phyloP scores from a whole-genome alignment of 495 filamentous ascomycete species.

The Hypoxylon cercidicola region DNA sequence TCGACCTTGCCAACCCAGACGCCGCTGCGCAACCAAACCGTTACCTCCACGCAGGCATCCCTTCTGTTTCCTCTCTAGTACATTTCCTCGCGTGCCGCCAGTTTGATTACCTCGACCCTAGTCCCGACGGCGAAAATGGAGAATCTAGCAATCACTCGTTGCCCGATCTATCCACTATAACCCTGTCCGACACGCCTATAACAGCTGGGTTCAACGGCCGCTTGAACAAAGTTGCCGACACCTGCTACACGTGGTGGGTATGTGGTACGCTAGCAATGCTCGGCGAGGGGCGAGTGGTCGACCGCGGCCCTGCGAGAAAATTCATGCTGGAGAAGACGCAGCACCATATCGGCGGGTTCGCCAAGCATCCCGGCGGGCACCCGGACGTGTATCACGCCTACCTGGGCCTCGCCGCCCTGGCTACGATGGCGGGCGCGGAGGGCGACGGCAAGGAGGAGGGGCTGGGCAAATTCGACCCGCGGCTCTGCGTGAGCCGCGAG shows the following conservation, averaged over 20 bases:
- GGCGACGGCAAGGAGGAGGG: slow-evolving; percentile 56
- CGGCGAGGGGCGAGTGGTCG: slow-evolving; percentile 67
- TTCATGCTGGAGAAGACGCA: slow-evolving; percentile 92
- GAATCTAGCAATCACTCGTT: slow-evolving; percentile 50
- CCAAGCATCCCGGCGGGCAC: slow-evolving; percentile 79
- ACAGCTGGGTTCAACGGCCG: slow-evolving; percentile 84
- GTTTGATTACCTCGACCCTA: slow-evolving; percentile 60
- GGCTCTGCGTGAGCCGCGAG: slow-evolving; percentile 69
- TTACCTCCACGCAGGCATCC: slow-evolving; percentile 50
- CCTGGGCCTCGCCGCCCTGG: slow-evolving; percentile 83
- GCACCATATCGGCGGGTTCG: slow-evolving; percentile 90
- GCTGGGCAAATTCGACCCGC: slow-evolving; percentile 71
- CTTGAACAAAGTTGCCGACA: slow-evolving; percentile 88
- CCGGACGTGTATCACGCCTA: slow-evolving; percentile 94
- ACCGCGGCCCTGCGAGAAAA: slow-evolving; percentile 67
- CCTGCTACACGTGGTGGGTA: slow-evolving; percentile 95
- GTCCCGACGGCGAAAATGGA: slow-evolving; percentile 61
- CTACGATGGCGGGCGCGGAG: slow-evolving; percentile 63
- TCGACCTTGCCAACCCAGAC: slow-evolving; percentile 57
- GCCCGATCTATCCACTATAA: slow-evolving; percentile 53
- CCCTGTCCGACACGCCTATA: slow-evolving; percentile 45
- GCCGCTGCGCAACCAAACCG: slow-evolving; percentile 42
- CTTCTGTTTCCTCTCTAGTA: slow-evolving; percentile 46
- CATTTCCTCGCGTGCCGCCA: slow-evolving; percentile 72
- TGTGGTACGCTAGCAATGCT: slow-evolving; percentile 77